Evolutionary conservation across 495 filamentous ascomycete species (phyloP), one percentile per base, ranked within the genome.

Genomic region (Wilcoxina mikolae): DNA sequence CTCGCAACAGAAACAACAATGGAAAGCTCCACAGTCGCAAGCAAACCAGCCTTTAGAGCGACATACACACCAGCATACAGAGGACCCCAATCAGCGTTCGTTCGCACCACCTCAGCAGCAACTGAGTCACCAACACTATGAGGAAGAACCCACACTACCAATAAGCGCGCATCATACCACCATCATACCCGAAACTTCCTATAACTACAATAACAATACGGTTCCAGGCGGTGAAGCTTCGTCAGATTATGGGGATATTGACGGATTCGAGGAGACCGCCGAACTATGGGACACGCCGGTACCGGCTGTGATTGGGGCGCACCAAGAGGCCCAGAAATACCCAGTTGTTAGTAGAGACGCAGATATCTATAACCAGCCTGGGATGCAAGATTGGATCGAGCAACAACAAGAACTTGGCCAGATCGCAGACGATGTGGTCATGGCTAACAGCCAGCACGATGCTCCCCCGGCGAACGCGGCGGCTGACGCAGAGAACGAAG

Each of bases 191-290:
- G 9, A 38, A 17, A 17, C 9, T 17, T 9, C 33, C 33, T 38
- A 38, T 38, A 38, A 38, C 9, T 38, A 17, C 17, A 38, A 9
- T 17, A 38, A 17, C 17, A 38, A 9, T 27, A 7, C 45, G 24
- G 20, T 9, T 5, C 4, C 45, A 11, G 27, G 7, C 18, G 45
- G 4, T 4, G 39, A 43, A 18, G 7, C 17, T 20, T 43, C 39
- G 39, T 43, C 39, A 4, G 45, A 49, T 12, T 49, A 49, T 28
- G 45, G 27, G 4, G 45, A 49, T 23, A 26, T 49, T 49, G 45
- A 49, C 7, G 45, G 27, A 7, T 20, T 49, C 24, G 23, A 12
- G 23, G 45, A 49, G 7, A 5, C 20, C 4, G 45, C 24, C 18
- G 45, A 49, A 23, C 27, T 49, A 23, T 49, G 45, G 45, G 45